Conservation (phyloP, 768 basidiomycete species). For the Podaxis sp. region DNA sequence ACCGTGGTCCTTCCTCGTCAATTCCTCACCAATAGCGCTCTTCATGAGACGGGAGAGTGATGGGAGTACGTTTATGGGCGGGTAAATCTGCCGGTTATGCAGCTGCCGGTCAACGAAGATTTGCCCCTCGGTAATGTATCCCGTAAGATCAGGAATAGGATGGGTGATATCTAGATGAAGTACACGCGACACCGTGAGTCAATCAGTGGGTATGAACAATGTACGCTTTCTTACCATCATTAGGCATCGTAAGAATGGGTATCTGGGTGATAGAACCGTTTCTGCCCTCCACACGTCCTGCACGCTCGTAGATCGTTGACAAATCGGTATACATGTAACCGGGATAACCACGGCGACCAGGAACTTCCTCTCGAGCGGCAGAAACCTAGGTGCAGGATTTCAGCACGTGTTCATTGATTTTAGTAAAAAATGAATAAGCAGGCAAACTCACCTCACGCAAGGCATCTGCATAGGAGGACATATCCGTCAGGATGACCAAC, state of each 20-base stretch:
- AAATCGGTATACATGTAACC: conserved; percentile 99
- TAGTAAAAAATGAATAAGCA: conserved; percentile 16
- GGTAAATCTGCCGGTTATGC: conserved; percentile 96
- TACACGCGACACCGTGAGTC: conserved; percentile 9
- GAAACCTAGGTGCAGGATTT: conserved; percentile 64
- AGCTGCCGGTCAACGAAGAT: conserved; percentile 98
- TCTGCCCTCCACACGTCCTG: conserved; percentile 94
- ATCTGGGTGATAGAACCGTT: conserved; percentile 99
- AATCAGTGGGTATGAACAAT: conserved; percentile 20
- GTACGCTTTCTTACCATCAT: conserved; percentile 72
- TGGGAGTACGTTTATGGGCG: conserved; percentile 98
- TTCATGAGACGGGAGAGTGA: conserved; percentile 99
- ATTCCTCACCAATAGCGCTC: conserved; percentile 96
- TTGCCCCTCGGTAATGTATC: conserved; percentile 99
- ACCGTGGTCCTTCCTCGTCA: conserved; percentile 97
- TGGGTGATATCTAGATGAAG: conserved; percentile 92
- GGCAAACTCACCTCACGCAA: conserved; percentile 74
- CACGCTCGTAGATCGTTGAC: conserved; percentile 99
- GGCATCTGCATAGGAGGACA: conserved; percentile 98
- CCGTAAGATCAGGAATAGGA: conserved; percentile 98
- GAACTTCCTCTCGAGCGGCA: conserved; percentile 98
- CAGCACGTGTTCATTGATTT: conserved; percentile 20
- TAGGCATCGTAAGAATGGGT: conserved; percentile 99
- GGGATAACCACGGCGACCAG: conserved; percentile 98
- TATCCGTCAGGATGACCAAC: conserved; percentile 97